Evolutionary conservation across 2,329 filamentous ascomycete species (phyloP).

Genomic region (Ophiognomonia clavigignenti-juglandacearum): DNA sequence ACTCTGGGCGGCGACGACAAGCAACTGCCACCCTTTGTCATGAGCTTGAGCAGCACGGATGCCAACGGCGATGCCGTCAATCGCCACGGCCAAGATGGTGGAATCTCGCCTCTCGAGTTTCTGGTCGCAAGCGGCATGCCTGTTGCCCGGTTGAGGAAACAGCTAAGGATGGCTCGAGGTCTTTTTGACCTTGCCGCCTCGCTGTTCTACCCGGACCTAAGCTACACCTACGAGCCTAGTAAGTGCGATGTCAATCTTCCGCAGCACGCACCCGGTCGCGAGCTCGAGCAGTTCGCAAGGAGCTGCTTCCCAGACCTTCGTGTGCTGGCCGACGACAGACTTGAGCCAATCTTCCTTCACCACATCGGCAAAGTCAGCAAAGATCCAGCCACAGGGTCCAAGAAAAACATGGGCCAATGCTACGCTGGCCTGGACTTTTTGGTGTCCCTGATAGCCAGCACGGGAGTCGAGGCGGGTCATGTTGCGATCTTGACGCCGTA

Average conservation of each 20-base stretch:
- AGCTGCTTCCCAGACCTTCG: background rate
- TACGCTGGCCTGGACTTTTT: background rate
- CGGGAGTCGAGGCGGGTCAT: background rate
- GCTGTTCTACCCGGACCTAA: background rate
- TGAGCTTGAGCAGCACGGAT: background rate
- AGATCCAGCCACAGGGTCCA: background rate
- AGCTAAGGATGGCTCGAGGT: background rate
- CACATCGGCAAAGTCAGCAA: background rate
- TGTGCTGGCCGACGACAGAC: background rate
- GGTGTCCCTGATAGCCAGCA: background rate
- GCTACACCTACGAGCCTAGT: background rate
- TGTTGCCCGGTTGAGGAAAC: background rate
- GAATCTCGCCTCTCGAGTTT: background rate
- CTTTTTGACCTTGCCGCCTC: background rate
- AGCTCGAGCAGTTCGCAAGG: background rate
- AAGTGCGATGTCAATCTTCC: background rate
- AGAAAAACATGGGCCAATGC: background rate
- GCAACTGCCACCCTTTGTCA: background rate
- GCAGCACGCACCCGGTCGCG: background rate
- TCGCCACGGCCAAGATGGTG: background rate
- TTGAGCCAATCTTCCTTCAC: background rate
- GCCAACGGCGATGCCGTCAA: background rate
- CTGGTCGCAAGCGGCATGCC: background rate
- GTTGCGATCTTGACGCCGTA: background rate
- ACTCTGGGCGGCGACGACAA: background rate